Evolutionary conservation across 345 rosid species (phyloP), one percentile per base, ranked within the genome.

Genomic region (Gossypium herbaceum): DNA sequence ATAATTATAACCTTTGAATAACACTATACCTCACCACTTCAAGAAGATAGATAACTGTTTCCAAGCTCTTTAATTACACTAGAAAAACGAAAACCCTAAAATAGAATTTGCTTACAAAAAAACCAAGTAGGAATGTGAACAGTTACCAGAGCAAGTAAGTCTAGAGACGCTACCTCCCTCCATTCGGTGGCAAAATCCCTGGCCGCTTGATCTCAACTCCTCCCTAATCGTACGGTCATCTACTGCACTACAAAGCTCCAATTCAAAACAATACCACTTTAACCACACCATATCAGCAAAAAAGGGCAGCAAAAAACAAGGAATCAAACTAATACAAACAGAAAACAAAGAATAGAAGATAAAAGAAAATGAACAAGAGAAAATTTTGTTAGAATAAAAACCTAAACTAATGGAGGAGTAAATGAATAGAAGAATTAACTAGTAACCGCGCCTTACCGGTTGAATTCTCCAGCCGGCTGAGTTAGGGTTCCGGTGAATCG

Each of bases 161-260:
- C 85, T 86, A 86, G 90, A 94, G 92, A 88, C 85, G 97, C 94
- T 90, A 94, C 98, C 99, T 92, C 99, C 99, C 99, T 94, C 99
- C 99, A 94, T 94, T 79, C 97, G 97, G 90, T 78, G 91, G 87
- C 75, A 82, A 86, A 83, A 84, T 80, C 85, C 61, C 88, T 10
- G 82, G 78, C 89, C 83, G 88, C 82, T 83, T 65, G 86, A 82
- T 82, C 90, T 89, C 85, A 89, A 68, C 75, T 88, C 81, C 71
- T 86, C 82, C 87, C 78, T 78, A 87, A 80, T 86, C 82, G 88
- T 79, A 81, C 78, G 81, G 70, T 82, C 95, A 88, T 90, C 92
- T 86, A 86, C 88, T 82, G 78, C 81, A 73, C 73, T 52, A 78
- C 63, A 76, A 65, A 76, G 59, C 78, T 71, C 77, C 55, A 78